Base-by-base conservation (phyloP, 352 stramenopile genomes). In the Albugo candida region DNA sequence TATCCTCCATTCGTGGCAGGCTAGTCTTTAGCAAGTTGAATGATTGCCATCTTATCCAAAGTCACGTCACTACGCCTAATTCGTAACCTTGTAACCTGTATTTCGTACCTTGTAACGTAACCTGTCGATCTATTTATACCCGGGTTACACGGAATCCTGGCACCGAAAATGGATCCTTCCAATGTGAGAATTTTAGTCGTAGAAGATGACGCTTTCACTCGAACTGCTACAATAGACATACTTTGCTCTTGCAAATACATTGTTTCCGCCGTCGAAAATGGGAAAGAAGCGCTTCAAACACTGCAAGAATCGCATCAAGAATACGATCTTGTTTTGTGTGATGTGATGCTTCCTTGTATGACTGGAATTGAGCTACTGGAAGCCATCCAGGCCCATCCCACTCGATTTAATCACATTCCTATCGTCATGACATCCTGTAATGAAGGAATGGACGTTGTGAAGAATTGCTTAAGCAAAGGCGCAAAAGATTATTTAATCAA, bases 401-500 rank as follows among this genome's bases (percentile, higher is more conserved):
- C 38, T 3, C 17, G 17, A 24, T 56, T 93, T n/a, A 69, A 73
- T 40, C 74, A 93, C 45, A 87, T 93, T 41, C 81, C 81, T 17
- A 78, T 93, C 24, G 81, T 93, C 51, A 93, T 93, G 81, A 85
- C 80, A 12, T 88, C 72, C 18, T 86, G 74, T 37, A 91, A 93
- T 54, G 81, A 92, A 58, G 81, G 88, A 49, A 89, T 93, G 73
- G 74, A 91, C 51, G 78, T 92, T 10, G 78, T 92, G 52, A 92
- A 75, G 48, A 84, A 73, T 31, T 92, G 78, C 49, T 58, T 92
- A 12, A 87, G 75, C 54, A 91, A 89, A 38, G 81, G 81, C 38
- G 78, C 81, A 37, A 93, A 92, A 54, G 81, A 93, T 60, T 93
- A 93, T 45, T 50, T 93, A 35, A 91, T 93, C 60, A 93, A 93